These are phyloP conservation scores for Boletus pseudo-olivaceus DNA, from an alignment of 768 basidiomycete genomes.

Conservation along the genomic window DNA sequence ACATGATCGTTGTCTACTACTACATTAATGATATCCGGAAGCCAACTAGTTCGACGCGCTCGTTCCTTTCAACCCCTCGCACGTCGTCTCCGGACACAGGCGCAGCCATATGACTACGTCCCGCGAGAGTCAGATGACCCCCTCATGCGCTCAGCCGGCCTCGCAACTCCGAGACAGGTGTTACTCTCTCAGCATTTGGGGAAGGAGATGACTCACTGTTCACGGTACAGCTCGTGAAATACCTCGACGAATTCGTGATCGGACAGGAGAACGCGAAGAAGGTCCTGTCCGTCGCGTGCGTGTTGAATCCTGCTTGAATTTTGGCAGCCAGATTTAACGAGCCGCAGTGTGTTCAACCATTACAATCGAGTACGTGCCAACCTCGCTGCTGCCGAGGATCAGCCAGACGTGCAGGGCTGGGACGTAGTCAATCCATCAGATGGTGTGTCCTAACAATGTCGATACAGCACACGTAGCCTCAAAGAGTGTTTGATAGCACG, in stretches of 20 bases:
- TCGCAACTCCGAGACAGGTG: conserved; percentile 61
- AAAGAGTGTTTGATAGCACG: conserved; percentile 25
- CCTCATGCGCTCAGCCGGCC: conserved; percentile 40
- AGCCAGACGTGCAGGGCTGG: conserved; percentile 29
- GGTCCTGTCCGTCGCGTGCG: conserved; percentile 89
- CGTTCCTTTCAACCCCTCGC: conserved; percentile 27
- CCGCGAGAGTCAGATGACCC: conserved; percentile 32
- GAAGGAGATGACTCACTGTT: conserved; percentile 9
- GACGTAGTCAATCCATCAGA: conserved; percentile 21
- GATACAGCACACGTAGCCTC: not conserved
- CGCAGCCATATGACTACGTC: conserved; percentile 43
- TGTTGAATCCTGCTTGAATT: conserved; percentile 19
- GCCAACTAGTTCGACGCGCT: conserved; percentile 22
- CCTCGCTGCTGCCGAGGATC: conserved; percentile 46
- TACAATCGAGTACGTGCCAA: conserved; percentile 86
- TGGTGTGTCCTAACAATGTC: conserved; percentile 22
- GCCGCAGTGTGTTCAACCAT: conserved; percentile 84
- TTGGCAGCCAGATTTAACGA: conserved; percentile 1
- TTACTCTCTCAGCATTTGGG: not conserved
- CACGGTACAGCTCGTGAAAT: conserved; percentile 63
- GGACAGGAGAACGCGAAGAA: conserved; percentile 94
- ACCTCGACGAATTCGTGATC: conserved; percentile 85
- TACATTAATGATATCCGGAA: conserved; percentile 21
- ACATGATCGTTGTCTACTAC: not conserved
- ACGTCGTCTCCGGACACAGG: conserved; percentile 54